phyloP scores from a whole-genome alignment of 192 early-diverging fungal species.

The Coemansia interrupta region DNA sequence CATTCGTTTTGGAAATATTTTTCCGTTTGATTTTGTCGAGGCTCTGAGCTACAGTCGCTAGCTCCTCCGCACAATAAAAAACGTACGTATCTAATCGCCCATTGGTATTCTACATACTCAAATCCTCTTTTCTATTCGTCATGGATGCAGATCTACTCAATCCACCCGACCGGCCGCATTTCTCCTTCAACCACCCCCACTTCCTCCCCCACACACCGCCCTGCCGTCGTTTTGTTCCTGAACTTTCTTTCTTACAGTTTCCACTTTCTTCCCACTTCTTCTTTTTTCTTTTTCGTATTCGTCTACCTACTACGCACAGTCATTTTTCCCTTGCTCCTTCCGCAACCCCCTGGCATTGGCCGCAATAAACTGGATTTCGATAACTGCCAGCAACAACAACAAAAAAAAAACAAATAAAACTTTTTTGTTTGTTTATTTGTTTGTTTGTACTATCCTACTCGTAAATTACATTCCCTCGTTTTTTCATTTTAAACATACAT shows the following conservation, averaged over 20 bases:
- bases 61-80: conserved; percentile 1
- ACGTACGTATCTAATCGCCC: too few relatives aligned
- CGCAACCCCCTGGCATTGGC: background rate
- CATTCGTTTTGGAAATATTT: background rate
- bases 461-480: background rate
- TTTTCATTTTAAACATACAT: background rate
- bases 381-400: too few relatives aligned
- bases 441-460: background rate
- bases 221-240: background rate
- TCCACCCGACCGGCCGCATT: background rate
- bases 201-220: background rate
- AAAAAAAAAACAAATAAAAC: background rate
- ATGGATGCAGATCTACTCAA: too few relatives aligned
- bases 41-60: background rate
- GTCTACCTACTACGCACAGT: too few relatives aligned
- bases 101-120: too few relatives aligned
- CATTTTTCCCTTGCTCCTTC: background rate
- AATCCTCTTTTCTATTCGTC: too few relatives aligned
- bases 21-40: background rate
- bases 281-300: conserved; percentile 1
- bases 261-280: background rate
- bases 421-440: background rate
- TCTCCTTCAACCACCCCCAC: background rate
- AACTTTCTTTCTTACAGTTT: conserved; percentile 2
- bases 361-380: too few relatives aligned